Percentiles rank a stretch among this genome's conserved stretches.
These are phyloP conservation scores for Gossypium schwendimanii DNA, from an alignment of 441 rosid species.

Conservation along the genomic window DNA sequence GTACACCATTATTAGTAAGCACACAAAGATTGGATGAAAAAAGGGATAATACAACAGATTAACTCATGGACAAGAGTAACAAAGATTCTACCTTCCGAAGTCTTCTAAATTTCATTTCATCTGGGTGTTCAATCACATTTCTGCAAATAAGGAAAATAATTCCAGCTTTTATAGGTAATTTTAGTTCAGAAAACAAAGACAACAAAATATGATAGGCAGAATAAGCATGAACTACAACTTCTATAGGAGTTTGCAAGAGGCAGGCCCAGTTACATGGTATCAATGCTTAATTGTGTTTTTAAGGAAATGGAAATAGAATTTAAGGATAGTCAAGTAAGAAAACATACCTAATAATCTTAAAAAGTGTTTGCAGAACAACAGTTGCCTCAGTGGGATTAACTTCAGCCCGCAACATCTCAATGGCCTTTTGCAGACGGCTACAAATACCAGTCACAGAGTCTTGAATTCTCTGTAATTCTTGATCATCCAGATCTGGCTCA, in stretches of 20 bases:
- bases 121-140: conserved; percentile 76
- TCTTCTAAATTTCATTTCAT: conserved; percentile 61
- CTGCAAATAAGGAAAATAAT: conserved; percentile 26
- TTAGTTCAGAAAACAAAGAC: not conserved
- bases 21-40: not conserved
- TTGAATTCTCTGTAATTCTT: conserved; percentile 71
- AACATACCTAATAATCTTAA: conserved; percentile 67
- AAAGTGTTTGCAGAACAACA: conserved; percentile 51
- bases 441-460: conserved; percentile 61
- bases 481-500: conserved; percentile 76
- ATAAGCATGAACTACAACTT: not conserved
- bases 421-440: conserved; percentile 60
- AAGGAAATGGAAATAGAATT: not conserved
- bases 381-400: conserved; percentile 38
- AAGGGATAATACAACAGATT: not conserved
- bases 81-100: conserved; percentile 60
- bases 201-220: not conserved
- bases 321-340: not conserved
- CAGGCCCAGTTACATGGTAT: not conserved
- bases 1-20: conserved; percentile 12
- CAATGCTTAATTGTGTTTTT: not conserved
- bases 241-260: not conserved
- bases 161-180: conserved; percentile 9
- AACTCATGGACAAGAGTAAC: not conserved
- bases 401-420: conserved; percentile 48